Base-by-base conservation (phyloP, 192 early-diverging fungal genomes). In the Umbelopsis sp. region DNA sequence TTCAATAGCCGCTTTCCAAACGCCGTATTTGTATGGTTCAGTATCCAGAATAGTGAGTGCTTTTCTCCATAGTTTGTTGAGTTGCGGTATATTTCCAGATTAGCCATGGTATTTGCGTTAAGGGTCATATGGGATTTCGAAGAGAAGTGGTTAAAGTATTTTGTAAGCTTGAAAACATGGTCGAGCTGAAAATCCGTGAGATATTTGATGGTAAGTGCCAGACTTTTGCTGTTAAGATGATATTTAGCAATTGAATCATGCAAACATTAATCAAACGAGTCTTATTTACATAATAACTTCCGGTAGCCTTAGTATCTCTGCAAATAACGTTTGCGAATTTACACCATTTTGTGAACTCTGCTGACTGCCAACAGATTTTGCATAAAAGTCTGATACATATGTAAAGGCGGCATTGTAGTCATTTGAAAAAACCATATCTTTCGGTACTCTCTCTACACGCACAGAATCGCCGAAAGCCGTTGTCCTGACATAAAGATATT, bases 1-100 rank as follows among this genome's bases (percentile, higher is more conserved):
- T 83, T 82, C 34, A 94, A 72, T 51, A 91, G 66, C 11, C 93
- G 69, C 31, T 80, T 45, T 14, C 91, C 93, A 74, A 93, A 91
- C 47, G 77, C 78, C 0, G 91, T 91, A 2, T 52, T 68, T 7
- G 93, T 94, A 70, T 91, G 83, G 71, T 94, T 83, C 25, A 94
- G 68, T 9, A 89, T 77, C 70, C 78, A 81, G 25, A 91, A 78
- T 16, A 94, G 73, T 0, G 81, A 82, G 2, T 87, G 88, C 10
- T 75, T 59, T n/a, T 72, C 76, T 8, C 65, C 65, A 56, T 73
- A 74, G 43, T 82, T 82, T 0, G 82, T 85, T 36, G 81, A 71
- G 34, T 90, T 89, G 4, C 78, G 71, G 66, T 84, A 90, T 20
- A 93, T 82, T 70, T 94, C 92, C 16, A 94, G 71, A 26, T 87